Evolutionary conservation across 768 basidiomycete genomes (phyloP), one percentile per base, ranked within the genome.

Genomic region (Tulasnella sp.): DNA sequence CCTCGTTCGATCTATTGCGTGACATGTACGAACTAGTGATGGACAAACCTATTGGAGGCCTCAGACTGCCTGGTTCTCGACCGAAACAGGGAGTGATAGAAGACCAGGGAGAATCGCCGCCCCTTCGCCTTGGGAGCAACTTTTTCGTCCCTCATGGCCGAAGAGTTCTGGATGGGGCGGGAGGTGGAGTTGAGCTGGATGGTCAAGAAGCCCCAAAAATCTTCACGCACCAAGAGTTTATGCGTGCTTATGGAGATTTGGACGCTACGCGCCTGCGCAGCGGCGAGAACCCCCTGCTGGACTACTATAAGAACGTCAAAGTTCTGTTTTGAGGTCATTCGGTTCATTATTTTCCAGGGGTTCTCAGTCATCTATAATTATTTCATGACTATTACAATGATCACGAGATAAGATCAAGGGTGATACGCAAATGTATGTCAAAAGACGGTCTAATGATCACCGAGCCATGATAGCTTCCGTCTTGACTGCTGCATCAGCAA

Each of bases 261-360:
- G 74, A 73, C 61, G 76, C 73, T 69, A 96, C 94, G 21, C 76
- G 75, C 46, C 71, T 92, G 55, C 75, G 73, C 62, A 92, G 80
- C 68, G 90, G 92, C 52, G 88, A 88, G 71, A 93, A 92, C 69
- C 89, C 92, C 5, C 76, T 96, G 77, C 67, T 92, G 58, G 82
- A 85, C 65, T 92, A 85, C 70, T 97, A 96, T 70, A 80, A 85
- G 71, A 96, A 96, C 73, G 92, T 92, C 62, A 92, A 92, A 70
- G 84, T 96, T 68, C 74, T 94, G 67, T 94, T 94, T 65, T 94
- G 65, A 76, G 11, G 22, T n/a, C 19, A 17, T 15, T 52, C 50
- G 22, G 8, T 22, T n/a, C 19, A 22, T 5, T 7, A n/a, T 48
- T 22, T 48, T 5, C 5, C n/a, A 48, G 5, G 21, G 46, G 5